Base-by-base conservation (phyloP, 768 basidiomycete genomes). In the Lyophyllum shimeji region DNA sequence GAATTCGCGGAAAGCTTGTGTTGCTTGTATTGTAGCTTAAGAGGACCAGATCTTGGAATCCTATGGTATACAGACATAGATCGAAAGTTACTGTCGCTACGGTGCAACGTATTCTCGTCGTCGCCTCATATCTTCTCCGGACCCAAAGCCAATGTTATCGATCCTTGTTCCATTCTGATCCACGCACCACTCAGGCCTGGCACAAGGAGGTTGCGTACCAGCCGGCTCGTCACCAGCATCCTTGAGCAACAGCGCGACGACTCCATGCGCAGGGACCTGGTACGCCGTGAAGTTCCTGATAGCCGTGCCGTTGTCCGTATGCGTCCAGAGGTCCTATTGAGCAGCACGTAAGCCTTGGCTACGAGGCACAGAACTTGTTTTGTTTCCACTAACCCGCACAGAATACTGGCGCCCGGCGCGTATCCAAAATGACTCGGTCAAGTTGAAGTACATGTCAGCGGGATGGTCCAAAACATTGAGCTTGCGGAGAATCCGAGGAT, bases 181-280 rank as follows among this genome's bases (percentile, higher is more conserved):
- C 62, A 78, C 83, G 66, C 87, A 89, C 81, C 83, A 85, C 51
- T 82, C 80, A 46, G 71, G 66, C 47, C 76, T 75, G 8, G 79
- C 79, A 67, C 87, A 89, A 12, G 80, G 79, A 2, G 87, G 86
- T 63, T 75, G 73, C 1, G 77, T 69, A 1, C 79, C 85, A 40
- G 65, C 75, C 7, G 88, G 87, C 64, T 89, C 87, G 49, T 89
- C 76, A 0, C 86, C 87, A 0, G 79, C 84, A 60, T 90, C 88
- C 46, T 75, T 77, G 48, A 89, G 68, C 44, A 90, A 71, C 17
- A 90, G 63, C 23, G 87, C 88, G 17, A 84, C 82, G 17, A 89
- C 86, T 2, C 87, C 88, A 54, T 89, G 88, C 4, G 85, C 62
- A 5, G 87, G 86, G 7, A 89, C 85, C 18, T 68, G 71, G 15